These are phyloP conservation scores for Fraxinus floribunda DNA, from an alignment of 305 asterid genomes.

Conservation along the genomic window DNA sequence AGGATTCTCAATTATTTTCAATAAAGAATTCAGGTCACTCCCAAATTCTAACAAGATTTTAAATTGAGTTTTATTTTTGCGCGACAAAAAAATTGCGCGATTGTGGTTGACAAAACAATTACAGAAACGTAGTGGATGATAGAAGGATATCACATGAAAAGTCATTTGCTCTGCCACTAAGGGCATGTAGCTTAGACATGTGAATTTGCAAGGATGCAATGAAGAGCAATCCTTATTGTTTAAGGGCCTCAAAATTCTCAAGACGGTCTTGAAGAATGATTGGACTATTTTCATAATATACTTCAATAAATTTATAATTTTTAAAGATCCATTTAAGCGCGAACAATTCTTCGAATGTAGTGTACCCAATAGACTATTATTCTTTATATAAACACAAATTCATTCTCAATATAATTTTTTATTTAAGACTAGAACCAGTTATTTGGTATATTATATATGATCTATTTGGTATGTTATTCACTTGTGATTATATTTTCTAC, in stretches of 20 bases:
- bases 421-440: not conserved
- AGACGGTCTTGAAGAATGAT: not conserved
- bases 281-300: not conserved
- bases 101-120: not conserved
- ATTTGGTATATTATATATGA: not conserved
- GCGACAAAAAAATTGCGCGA: not conserved
- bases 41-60: too few relatives aligned
- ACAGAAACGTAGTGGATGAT: not conserved
- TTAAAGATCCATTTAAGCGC: not conserved
- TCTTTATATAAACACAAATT: not conserved
- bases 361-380: not conserved
- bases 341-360: not conserved
- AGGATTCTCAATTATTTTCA: too few relatives aligned
- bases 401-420: not conserved
- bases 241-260: not conserved
- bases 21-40: too few relatives aligned
- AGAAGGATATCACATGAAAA: not conserved
- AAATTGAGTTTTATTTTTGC: not conserved
- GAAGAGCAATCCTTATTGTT: not conserved
- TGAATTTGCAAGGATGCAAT: not conserved
- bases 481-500: not conserved
- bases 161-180: not conserved
- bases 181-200: not conserved
- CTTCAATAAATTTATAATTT: not conserved
- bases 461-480: not conserved